Evolutionary conservation across 139 green algal species (phyloP).

Genomic region (Chlamydomonas incerta): DNA sequence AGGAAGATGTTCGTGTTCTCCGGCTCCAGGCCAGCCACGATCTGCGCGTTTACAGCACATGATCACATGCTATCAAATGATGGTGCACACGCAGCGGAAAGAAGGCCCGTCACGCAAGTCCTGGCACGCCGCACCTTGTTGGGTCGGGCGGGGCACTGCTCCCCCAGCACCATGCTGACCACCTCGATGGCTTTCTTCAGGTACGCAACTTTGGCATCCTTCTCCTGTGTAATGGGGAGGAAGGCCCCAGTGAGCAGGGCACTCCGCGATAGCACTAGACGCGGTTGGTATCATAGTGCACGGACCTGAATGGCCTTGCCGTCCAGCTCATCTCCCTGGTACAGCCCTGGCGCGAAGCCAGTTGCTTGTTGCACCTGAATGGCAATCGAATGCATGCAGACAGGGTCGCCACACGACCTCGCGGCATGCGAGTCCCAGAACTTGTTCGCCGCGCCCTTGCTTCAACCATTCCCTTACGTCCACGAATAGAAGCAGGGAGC

Average conservation of each 20-base stretch:
- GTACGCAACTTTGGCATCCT: constrained; percentile 83
- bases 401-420: background rate
- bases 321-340: constrained; percentile 71
- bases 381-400: too few relatives aligned
- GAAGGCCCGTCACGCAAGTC: too few relatives aligned
- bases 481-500: too few relatives aligned
- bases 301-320: constrained; percentile 70
- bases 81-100: too few relatives aligned
- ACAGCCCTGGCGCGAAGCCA: constrained; percentile 83
- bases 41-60: constrained; percentile 49
- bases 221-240: constrained; percentile 67
- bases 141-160: constrained; percentile 74
- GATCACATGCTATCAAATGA: too few relatives aligned
- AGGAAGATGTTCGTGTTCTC: constrained; percentile 89
- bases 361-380: constrained; percentile 76
- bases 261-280: too few relatives aligned
- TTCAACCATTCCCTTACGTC: too few relatives aligned
- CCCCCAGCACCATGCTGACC: constrained; percentile 59
- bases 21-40: constrained; percentile 87
- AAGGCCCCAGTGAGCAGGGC: too few relatives aligned
- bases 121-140: constrained; percentile 75
- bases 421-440: too few relatives aligned
- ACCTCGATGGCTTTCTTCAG: constrained; percentile 83
- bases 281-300: background rate
- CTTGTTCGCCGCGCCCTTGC: too few relatives aligned